Percentiles rank a stretch among this genome's conserved stretches.
Evolutionary conservation across 1,284 basidiomycete genomes (phyloP).

Genomic region (Vanrija sp.): DNA sequence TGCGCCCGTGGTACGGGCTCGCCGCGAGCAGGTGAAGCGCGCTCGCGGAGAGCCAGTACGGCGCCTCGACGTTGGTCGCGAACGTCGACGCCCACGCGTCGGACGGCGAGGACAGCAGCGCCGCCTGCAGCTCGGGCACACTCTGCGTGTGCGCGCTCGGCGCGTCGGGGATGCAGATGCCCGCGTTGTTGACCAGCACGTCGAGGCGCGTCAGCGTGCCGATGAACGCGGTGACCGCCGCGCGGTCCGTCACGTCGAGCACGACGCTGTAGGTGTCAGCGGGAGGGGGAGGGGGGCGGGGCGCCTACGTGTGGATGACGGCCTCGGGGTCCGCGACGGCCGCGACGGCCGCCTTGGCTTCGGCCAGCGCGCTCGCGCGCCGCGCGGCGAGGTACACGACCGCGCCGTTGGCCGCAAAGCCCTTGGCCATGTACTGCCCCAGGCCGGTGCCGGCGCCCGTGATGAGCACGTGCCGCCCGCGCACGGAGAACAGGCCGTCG

Average conservation of each 20-base stretch:
- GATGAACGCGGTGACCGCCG: slow-evolving; percentile 9
- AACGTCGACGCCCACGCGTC: slow-evolving; percentile 23
- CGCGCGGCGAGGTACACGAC: slow-evolving; percentile 21
- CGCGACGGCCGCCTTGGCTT: slow-evolving; percentile 15
- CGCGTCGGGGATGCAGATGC: slow-evolving; percentile 23
- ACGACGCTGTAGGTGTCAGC: slow-evolving; percentile 5
- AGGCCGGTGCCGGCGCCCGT: slow-evolving; percentile 27
- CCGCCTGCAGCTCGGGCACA: slow-evolving; percentile 21
- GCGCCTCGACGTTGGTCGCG: slow-evolving; percentile 20
- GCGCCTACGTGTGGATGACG: slow-evolving; percentile 13
- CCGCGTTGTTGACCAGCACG: slow-evolving; percentile 27
- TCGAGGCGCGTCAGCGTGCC: slow-evolving; percentile 11
- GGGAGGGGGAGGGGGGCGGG: neutral
- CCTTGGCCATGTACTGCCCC: slow-evolving; percentile 28
- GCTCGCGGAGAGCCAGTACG: slow-evolving; percentile 21
- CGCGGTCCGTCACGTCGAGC: slow-evolving; percentile 19
- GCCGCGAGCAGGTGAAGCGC: slow-evolving; percentile 21
- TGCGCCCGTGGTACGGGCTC: slow-evolving; percentile 14
- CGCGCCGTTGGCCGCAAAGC: slow-evolving; percentile 24
- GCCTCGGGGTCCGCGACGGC: slow-evolving; percentile 9
- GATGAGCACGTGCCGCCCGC: slow-evolving; percentile 22
- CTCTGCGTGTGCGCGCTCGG: slow-evolving; percentile 18
- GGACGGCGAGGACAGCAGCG: slow-evolving; percentile 16
- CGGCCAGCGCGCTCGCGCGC: slow-evolving; percentile 16
- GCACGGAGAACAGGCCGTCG: slow-evolving; percentile 19